Evolutionary conservation across 306 rosid species (phyloP).

Genomic region (Acacia acuminata): DNA sequence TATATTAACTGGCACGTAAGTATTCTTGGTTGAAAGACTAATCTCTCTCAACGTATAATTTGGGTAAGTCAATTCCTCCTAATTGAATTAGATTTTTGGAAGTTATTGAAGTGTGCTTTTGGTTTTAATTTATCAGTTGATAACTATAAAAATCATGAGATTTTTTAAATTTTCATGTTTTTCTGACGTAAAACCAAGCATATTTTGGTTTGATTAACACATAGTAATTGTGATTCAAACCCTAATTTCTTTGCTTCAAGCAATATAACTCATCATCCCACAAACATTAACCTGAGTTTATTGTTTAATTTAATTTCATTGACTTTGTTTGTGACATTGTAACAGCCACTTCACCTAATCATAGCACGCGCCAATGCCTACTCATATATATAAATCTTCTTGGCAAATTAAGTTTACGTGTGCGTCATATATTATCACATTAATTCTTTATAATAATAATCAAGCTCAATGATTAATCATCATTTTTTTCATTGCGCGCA

Average conservation of each 20-base stretch:
- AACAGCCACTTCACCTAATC: neutral
- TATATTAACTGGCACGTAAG: too few relatives aligned
- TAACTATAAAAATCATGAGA: neutral
- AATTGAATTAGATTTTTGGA: too few relatives aligned
- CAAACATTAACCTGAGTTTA: neutral
- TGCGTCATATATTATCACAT: neutral
- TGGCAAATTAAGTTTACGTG: too few relatives aligned
- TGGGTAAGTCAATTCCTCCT: too few relatives aligned
- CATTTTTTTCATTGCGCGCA: neutral
- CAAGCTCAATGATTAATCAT: neutral
- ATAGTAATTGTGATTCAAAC: neutral
- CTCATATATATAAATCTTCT: too few relatives aligned
- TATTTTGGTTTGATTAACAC: neutral
- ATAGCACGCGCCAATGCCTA: neutral
- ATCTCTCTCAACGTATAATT: too few relatives aligned
- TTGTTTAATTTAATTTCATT: too few relatives aligned
- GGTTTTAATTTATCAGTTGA: too few relatives aligned
- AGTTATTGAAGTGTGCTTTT: too few relatives aligned
- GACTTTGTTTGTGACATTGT: neutral
- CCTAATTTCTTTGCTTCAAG: neutral
- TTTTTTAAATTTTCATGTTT: too few relatives aligned
- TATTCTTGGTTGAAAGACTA: too few relatives aligned
- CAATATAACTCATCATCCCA: neutral
- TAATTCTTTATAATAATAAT: neutral
- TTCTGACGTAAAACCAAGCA: neutral